Percentiles rank a stretch among this genome's conserved stretches.
These are phyloP conservation scores for Solanum virginianum DNA, from an alignment of 257 asterid genomes.

Conservation along the genomic window DNA sequence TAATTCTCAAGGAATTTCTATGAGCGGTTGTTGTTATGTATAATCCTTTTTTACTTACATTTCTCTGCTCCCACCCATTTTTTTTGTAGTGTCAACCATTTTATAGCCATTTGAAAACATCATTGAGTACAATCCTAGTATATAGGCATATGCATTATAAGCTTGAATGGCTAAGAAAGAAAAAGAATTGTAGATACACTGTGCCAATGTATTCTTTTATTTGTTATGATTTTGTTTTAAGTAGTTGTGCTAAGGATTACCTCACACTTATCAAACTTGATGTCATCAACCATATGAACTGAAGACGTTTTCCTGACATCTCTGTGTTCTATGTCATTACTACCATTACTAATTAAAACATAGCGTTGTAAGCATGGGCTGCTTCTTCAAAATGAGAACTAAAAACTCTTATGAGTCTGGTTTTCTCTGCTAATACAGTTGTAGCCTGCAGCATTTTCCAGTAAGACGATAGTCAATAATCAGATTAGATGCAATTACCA, in stretches of 20 bases:
- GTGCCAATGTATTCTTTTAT: conserved; percentile 12
- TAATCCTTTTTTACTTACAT: background rate
- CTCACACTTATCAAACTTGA: conserved; percentile 6
- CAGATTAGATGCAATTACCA: background rate
- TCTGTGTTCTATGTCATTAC: background rate
- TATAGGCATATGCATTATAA: background rate
- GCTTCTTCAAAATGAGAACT: background rate
- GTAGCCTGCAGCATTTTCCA: conserved; percentile 25
- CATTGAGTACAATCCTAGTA: background rate
- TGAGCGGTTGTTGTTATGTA: background rate
- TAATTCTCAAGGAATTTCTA: background rate
- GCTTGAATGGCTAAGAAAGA: background rate
- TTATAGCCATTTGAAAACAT: background rate
- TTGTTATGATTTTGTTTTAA: background rate
- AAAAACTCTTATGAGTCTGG: no score
- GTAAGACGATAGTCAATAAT: conserved; percentile 3
- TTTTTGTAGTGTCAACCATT: background rate
- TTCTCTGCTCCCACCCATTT: background rate
- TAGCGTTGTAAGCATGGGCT: background rate
- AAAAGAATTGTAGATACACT: background rate
- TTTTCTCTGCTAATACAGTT: conserved; percentile 19
- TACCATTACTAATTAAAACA: background rate
- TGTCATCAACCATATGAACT: background rate
- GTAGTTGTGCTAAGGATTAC: conserved; percentile 8
- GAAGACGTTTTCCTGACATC: background rate